Evolutionary conservation across 169 alveolate species (phyloP), one percentile per base, ranked within the genome.

Genomic region (Plasmodium relictum): DNA sequence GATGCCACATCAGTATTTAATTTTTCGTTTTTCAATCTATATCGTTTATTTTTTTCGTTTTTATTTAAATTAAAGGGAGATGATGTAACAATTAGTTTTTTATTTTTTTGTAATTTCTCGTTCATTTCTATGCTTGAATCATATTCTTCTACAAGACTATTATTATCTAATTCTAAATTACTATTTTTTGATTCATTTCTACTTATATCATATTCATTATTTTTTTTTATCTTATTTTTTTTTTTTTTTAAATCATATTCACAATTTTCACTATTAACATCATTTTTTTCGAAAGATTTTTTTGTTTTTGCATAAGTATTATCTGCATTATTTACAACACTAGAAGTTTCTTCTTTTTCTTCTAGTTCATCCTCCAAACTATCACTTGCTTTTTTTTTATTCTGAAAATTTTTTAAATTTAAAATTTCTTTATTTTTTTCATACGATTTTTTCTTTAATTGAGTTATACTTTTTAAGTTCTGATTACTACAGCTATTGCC

Each of bases 101-200:
- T 83, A 45, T 61, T 62, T 83, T 68, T 83, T 44, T 20, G 14
- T 50, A 58, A 8, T 83, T 83, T 83, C 37, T 59, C 85, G 18
- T 68, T 83, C 14, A 24, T 7, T 5, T 83, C 85, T 16, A 68
- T 5, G 37, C 48, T 68, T 0, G 58, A 44, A 45, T 68, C 83
- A 22, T 52, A 31, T 52, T 24, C 41, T 22, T 68, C 83, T 26
- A 22, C 73, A 48, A 44, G 22, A 31, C 24, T 65, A 1, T 61
- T 72, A 66, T 68, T 83, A 45, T 68, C 72, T 24, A 83, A 26
- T 12, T 83, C 85, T 5, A 69, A 16, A 37, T 45, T 56, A 71
- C 56, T 52, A 45, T 52, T 83, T 62, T 62, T 68, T 42, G 73
- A 44, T 10, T 24, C 91, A 68, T 83, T 83, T 83, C 70, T 69